Conservation (phyloP, 2,329 filamentous ascomycete species). For the Fusarium cicatricum region DNA sequence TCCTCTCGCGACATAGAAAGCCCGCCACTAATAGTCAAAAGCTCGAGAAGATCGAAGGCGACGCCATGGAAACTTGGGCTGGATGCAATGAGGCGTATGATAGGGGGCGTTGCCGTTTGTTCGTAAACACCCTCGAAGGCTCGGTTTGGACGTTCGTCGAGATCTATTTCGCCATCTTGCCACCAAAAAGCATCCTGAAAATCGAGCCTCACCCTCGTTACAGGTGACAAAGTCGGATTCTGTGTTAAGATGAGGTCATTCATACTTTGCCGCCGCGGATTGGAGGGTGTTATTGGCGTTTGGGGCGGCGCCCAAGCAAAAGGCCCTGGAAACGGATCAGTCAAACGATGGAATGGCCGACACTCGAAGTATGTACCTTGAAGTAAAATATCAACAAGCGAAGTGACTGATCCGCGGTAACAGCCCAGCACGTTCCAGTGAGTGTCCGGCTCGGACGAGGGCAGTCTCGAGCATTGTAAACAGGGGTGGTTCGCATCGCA, state of each 20-base stretch:
- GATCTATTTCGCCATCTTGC: slow-evolving; percentile 57
- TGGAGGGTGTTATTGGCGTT: slow-evolving; percentile 60
- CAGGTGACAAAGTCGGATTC: slow-evolving; percentile 53
- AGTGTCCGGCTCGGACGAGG: slow-evolving; percentile 49
- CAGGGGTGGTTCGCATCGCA: slow-evolving; percentile 62
- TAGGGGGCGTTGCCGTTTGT: slow-evolving; percentile 55
- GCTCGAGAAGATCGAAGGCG: slow-evolving; percentile 60
- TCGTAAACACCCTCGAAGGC: slow-evolving; percentile 19
- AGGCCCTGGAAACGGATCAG: slow-evolving; percentile 48
- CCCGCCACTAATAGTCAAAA: slow-evolving; percentile 59
- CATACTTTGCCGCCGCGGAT: slow-evolving; percentile 58
- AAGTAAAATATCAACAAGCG: slow-evolving; percentile 59
- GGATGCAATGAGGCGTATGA: slow-evolving; percentile 59
- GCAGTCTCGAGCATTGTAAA: slow-evolving; percentile 53
- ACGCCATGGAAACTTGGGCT: slow-evolving; percentile 60
- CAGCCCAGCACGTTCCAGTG: slow-evolving; percentile 62
- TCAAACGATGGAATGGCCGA: neutral
- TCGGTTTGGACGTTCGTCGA: slow-evolving; percentile 34
- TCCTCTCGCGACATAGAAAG: slow-evolving; percentile 58
- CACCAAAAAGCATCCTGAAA: slow-evolving; percentile 67
- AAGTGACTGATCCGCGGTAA: slow-evolving; percentile 57
- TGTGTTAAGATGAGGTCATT: slow-evolving; percentile 61
- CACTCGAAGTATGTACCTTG: slow-evolving; percentile 52
- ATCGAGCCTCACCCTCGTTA: slow-evolving; percentile 56
- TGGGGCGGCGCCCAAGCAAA: slow-evolving; percentile 59